Percentiles rank a stretch among this genome's conserved stretches.
Evolutionary conservation across 257 asterid species (phyloP).

Genomic region (Voacanga thouarsii): DNA sequence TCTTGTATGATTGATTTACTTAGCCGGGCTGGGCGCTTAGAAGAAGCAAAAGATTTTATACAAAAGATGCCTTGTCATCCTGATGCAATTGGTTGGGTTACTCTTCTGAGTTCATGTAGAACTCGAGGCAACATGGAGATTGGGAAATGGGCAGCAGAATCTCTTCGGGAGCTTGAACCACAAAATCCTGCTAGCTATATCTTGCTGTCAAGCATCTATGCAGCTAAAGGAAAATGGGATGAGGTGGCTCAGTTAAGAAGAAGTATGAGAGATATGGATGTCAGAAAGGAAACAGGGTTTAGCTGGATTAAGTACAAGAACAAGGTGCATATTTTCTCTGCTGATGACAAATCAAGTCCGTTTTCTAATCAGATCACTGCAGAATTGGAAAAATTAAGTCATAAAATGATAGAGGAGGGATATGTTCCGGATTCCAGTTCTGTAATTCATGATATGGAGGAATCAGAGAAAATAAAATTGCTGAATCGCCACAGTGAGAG

Average conservation of each 20-base stretch:
- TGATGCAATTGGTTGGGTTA: conserved; percentile 44
- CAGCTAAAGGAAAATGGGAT: conserved; percentile 41
- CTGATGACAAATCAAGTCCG: conserved; percentile 47
- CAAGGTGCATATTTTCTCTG: conserved; percentile 40
- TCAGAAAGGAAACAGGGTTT: conserved; percentile 41
- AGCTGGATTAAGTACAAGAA: conserved; percentile 54
- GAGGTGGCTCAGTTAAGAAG: conserved; percentile 43
- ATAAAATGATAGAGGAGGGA: conserved; percentile 46
- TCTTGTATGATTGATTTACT: conserved; percentile 68
- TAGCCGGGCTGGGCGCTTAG: conserved; percentile 75
- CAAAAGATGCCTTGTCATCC: conserved; percentile 66
- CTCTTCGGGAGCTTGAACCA: conserved; percentile 37
- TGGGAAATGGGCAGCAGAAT: conserved; percentile 48
- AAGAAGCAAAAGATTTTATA: conserved; percentile 72
- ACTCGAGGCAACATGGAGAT: conserved; percentile 35
- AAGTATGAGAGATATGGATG: conserved; percentile 45
- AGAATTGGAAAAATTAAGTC: conserved; percentile 45
- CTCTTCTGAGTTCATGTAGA: conserved; percentile 48
- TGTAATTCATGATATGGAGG: conserved; percentile 41
- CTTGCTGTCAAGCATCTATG: conserved; percentile 40
- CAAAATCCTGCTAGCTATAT: conserved; percentile 42
- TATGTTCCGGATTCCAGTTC: conserved; percentile 40
- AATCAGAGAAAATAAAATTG: conserved; percentile 34
- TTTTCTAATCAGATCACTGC: conserved; percentile 36
- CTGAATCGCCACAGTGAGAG: conserved; percentile 43